Evolutionary conservation across 83 land plant species (phyloP), one percentile per base, ranked within the genome.

Genomic region (Isoetes engelmannii): DNA sequence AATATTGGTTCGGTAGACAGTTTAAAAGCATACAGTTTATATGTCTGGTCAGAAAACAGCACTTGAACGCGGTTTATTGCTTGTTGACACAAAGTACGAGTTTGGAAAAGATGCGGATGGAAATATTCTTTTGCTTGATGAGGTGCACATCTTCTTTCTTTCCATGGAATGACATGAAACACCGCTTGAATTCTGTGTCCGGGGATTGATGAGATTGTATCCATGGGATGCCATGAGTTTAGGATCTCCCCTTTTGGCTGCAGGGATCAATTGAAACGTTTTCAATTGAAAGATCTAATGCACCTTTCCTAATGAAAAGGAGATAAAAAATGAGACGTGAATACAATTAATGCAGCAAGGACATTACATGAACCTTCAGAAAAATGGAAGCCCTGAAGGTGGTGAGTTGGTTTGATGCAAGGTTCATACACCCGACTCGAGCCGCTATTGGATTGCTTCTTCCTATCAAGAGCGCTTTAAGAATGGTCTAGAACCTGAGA

Each of bases 401-500:
- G 13, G 17, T 51, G 17, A 1, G 13, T 12, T 59, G 12, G 0
- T 65, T 12, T 59, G 12, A 0, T 65, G 53, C 67, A 93, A n/a
- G 98, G 92, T 93, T 41, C 98, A 93, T 75, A 93, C 98, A 45
- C 98, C 98, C 55, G 98, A 93, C 77, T 93, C 98, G 50, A 93
- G 98, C 75, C 84, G 98, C 54, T 93, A 93, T 51, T 93, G 98
- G 98, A 81, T 93, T 69, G 86, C 92, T 20, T 71, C 77, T 60
- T 90, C 96, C 53, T 93, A 82, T 69, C 84, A 86, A 70, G 83
- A 87, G 63, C 83, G 88, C 13, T 79, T 87, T 28, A 67, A 75
- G 57, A 73, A 76, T 57, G 87, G 92, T 51, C 70, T 81, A 67
- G 98, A 93, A 74, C 98, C 98, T 59, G 96, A 93, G 73, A 93